Evolutionary conservation across 352 stramenopile genomes (phyloP), one percentile per base, ranked within the genome.

Genomic region (Phytopythium cucurbitacearum): DNA sequence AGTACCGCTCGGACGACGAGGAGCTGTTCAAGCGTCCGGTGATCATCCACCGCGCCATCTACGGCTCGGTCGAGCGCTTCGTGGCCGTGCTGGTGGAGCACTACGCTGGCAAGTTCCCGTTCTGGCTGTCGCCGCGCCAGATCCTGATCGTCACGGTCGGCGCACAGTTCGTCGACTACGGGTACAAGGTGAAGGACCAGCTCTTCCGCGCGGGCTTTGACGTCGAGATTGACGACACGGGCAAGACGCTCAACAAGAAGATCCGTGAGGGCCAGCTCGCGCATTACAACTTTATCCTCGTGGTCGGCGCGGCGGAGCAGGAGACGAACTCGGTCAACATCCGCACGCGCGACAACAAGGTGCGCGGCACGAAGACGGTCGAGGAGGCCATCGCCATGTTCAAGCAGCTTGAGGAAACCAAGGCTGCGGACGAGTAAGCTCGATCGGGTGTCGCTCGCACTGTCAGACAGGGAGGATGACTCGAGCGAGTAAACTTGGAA

Each of bases 251-350:
- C 49, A 98, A 98, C 69, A 99, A 99, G 85, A 99, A 99, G 78
- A 96, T 99, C 32, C 85, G 94, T 38, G 95, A 98, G 62, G 97
- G 93, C 0, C 94, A 99, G 73, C 69, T 98, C 55, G 91, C 87
- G 10, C 95, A 99, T 67, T 99, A 98, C 72, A 99, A 99, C 79
- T 99, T 97, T 64, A 98, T 99, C 57, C 76, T 99, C 36, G 94
- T 99, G 16, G 95, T 99, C 49, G 97, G 97, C 43, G 85, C 94
- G 52, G 69, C 85, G 40, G 97, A 99, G 61, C 72, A 94, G 33
- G 80, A 91, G 51, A 87, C 85, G 40, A 77, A 88, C 38, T 88
- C 81, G 15, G 95, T 98, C 10, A 97, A 97, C 65, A 97, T 99
- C 48, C 89, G 96, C 64, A 98, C 89, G 36, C 78, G 93, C 52